Conservation (phyloP, 345 rosid genomes). For the Litchi chinensis region DNA sequence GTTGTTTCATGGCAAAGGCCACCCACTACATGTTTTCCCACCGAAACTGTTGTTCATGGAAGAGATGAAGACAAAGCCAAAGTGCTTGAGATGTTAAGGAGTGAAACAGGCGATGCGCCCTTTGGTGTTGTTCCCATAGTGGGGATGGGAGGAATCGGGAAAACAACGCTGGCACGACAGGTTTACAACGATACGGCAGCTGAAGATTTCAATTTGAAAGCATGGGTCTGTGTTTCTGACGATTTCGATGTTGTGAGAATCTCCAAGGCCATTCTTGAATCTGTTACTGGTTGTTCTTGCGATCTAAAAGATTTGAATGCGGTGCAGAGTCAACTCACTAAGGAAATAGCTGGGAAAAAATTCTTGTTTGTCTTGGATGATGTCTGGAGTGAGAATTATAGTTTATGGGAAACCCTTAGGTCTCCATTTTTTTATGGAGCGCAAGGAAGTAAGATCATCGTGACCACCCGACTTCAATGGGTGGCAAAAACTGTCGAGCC, state of each 20-base stretch:
- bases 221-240: slow-evolving; percentile 29
- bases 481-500: too few relatives aligned
- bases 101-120: not conserved
- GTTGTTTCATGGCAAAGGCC: too few relatives aligned
- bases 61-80: too few relatives aligned
- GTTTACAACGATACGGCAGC: slow-evolving; percentile 10
- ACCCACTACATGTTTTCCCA: too few relatives aligned
- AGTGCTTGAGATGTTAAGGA: not conserved
- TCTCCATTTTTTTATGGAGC: too few relatives aligned
- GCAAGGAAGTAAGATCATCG: too few relatives aligned
- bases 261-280: slow-evolving; percentile 20
- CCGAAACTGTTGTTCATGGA: too few relatives aligned
- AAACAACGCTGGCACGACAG: slow-evolving; percentile 24
- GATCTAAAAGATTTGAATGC: not conserved
- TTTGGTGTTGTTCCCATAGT: slow-evolving; percentile 17
- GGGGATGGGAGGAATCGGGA: slow-evolving; percentile 29
- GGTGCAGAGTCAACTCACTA: slow-evolving; percentile 3
- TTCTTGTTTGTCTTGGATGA: slow-evolving; percentile 26
- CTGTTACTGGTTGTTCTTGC: not conserved
- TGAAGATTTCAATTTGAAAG: slow-evolving; percentile 11
- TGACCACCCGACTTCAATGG: too few relatives aligned
- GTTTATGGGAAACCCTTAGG: too few relatives aligned
- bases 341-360: not conserved
- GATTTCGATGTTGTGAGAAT: slow-evolving; percentile 17
- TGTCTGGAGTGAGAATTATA: too few relatives aligned